A percentile compares a stretch with the other conserved stretches of the same genome.
phyloP scores from a whole-genome alignment of 768 basidiomycete genomes.

The Crucibulum laeve region DNA sequence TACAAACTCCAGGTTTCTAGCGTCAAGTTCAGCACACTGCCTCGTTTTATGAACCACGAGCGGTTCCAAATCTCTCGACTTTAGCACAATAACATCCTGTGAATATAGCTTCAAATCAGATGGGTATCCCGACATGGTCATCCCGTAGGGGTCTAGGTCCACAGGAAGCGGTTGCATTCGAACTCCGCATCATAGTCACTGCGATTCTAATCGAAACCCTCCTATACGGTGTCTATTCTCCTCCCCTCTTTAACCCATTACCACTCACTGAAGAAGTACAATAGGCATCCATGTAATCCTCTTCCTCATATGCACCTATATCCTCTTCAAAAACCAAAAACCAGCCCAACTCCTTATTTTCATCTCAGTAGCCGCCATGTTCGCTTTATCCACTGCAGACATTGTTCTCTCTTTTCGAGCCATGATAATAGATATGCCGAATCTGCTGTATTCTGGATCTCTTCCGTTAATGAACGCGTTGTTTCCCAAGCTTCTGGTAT shows the following conservation, averaged over 20 bases:
- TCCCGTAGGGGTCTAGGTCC: background rate
- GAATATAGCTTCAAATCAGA: too few species aligned
- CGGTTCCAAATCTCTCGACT: too few species aligned
- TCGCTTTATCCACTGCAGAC: conserved; percentile 11
- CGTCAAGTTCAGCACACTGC: too few species aligned
- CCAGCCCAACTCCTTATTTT: conserved; percentile 3
- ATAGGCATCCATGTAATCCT: conserved; percentile 12
- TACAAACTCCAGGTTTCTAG: too few species aligned
- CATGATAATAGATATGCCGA: conserved; percentile 8
- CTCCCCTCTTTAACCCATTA: background rate
- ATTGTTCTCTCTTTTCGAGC: conserved; percentile 10
- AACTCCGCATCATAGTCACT: background rate
- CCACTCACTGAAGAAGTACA: background rate
- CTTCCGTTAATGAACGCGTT: conserved; percentile 9
- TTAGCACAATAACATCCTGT: too few species aligned
- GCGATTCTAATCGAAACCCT: conserved; percentile 10
- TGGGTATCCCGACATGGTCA: background rate
- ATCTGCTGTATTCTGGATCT: too few species aligned
- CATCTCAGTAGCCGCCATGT: conserved; percentile 7
- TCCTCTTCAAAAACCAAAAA: conserved; percentile 5
- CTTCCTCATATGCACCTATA: conserved; percentile 4
- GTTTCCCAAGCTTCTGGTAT: conserved; percentile 13
- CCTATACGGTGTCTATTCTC: conserved; percentile 12
- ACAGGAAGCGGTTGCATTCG: background rate
- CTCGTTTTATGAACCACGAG: too few species aligned